Evolutionary conservation across 176 grass and related monocot species (phyloP), one percentile per base, ranked within the genome.

Genomic region (Phragmites australis): DNA sequence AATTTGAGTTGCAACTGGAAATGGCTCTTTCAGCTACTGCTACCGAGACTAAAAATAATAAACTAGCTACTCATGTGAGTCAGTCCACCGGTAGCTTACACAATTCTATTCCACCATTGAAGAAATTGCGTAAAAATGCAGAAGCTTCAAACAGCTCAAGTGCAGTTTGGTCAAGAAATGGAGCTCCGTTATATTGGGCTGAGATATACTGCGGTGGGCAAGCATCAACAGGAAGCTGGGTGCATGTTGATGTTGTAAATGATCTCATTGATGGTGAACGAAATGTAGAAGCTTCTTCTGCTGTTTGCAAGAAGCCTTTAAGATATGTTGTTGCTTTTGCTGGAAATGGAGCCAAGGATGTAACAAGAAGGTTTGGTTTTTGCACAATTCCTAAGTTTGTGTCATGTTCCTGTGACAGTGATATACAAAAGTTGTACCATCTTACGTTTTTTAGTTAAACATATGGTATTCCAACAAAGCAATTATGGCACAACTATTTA

Each of bases 321-420:
- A 98, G 79, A 87, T 98, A 98, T 63, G 95, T 88, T 37, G 39
- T 98, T 86, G 92, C 90, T 68, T 98, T 98, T 91, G 83, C 89
- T 55, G 89, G 88, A 88, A 87, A 90, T 70, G 95, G 95, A 58
- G 90, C 92, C 87, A 98, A 98, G 92, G 95, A 98, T 82, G 95
- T 98, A 71, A 94, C 95, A 51, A 85, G 95, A 88, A 98, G 90
- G 95, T 98, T 77, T 81, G 37, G 29, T 56, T 81, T 67, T 55
- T 85, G 68, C 64, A 54, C 0, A 45, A 53, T 70, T 71, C 26
- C n/a, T 61, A 58, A 39, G 13, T 62, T 76, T 81, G 15, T 56
- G 22, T 11, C 26, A 67, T 75, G 50, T 81, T 49, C 39, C 26
- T 12, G 9, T 5, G 2, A 65, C 25, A 26, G 29, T 17, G 10